Evolutionary conservation across 768 basidiomycete genomes (phyloP), one percentile per base, ranked within the genome.

Genomic region (Phallus indusiatus): DNA sequence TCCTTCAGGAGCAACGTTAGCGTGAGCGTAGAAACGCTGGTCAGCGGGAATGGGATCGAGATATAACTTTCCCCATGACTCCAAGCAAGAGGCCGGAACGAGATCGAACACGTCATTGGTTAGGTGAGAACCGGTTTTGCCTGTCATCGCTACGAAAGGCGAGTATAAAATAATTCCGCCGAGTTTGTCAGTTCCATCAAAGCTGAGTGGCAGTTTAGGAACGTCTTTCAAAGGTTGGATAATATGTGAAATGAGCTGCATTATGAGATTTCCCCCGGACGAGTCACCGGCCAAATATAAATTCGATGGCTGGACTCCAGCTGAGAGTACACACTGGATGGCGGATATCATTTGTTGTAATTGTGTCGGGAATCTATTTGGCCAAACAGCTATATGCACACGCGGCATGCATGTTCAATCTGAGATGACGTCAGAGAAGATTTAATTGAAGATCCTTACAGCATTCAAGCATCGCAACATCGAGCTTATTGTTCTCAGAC

Each of bases 231-330:
- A 62, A 0, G 66, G 62, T 7, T 67, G 64, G 0, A 67, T 53
- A 9, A 64, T 35, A 24, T 62, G 64, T 1, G 59, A 46, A 1
- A 62, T 49, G 14, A 65, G 54, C 53, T 67, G 66, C 8, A 67
- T 10, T 7, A 55, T 50, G 8, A 67, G 46, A 55, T 65, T 67
- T 14, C 53, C 66, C 10, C 66, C 66, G 2, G 61, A 64, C 0
- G 64, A 66, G 55, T 67, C 66, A 22, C 66, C 66, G 0, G 60
- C 62, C 24, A 67, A 47, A 47, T 55, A 56, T n/a, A 67, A 64
- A n/a, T 63, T 61, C 11, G 66, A 61, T 0, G 62, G 28, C 24
- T 54, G 47, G 4, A 61, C 34, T 18, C 66, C 66, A 10, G 36
- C 46, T 6, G 56, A 54, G 2, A 63, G 49, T 22, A 67, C 35